A percentile compares a stretch with the other conserved stretches of the same genome.
Conservation (phyloP, 2,329 filamentous ascomycete genomes). For the Stachybotrys elegans region DNA sequence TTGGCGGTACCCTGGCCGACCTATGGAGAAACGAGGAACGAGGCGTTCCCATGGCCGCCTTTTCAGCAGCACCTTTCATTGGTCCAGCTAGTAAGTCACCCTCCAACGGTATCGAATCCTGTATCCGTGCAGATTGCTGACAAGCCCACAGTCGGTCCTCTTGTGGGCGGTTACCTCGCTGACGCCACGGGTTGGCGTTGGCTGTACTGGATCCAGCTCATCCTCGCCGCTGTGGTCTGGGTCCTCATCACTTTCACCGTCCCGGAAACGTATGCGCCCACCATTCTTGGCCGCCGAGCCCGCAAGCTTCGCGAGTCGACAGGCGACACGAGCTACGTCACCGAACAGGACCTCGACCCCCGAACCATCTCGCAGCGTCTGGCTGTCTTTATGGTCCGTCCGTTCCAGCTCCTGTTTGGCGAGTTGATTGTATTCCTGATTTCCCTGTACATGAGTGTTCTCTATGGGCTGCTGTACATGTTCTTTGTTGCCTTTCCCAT, state of each 20-base stretch:
- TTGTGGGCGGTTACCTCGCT: slow-evolving; percentile 71
- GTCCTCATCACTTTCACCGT: slow-evolving; percentile 80
- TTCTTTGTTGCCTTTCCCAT: slow-evolving; percentile 68
- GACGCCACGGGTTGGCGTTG: slow-evolving; percentile 72
- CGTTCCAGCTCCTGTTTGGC: slow-evolving; percentile 78
- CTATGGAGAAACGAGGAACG: slow-evolving; percentile 81
- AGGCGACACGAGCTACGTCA: slow-evolving; percentile 63
- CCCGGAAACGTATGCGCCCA: slow-evolving; percentile 82
- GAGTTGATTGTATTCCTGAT: slow-evolving; percentile 85
- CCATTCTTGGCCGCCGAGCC: slow-evolving; percentile 66
- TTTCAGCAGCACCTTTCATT: slow-evolving; percentile 76
- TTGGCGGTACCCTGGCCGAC: slow-evolving; percentile 77
- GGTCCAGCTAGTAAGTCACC: slow-evolving; percentile 59
- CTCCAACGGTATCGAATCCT: not conserved
- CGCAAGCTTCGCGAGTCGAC: slow-evolving; percentile 66
- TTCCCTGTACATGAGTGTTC: slow-evolving; percentile 77
- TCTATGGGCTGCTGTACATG: slow-evolving; percentile 73
- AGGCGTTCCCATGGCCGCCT: slow-evolving; percentile 82
- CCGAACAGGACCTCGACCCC: slow-evolving; percentile 74
- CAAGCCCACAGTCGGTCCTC: slow-evolving; percentile 51
- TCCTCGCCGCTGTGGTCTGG: slow-evolving; percentile 66
- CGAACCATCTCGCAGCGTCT: slow-evolving; percentile 65
- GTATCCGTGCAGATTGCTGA: no score
- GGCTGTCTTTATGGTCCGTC: slow-evolving; percentile 70
- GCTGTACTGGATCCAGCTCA: slow-evolving; percentile 85